Base-by-base conservation (phyloP, 2,329 filamentous ascomycete species). In the Ceratocystiopsis sp. region DNA sequence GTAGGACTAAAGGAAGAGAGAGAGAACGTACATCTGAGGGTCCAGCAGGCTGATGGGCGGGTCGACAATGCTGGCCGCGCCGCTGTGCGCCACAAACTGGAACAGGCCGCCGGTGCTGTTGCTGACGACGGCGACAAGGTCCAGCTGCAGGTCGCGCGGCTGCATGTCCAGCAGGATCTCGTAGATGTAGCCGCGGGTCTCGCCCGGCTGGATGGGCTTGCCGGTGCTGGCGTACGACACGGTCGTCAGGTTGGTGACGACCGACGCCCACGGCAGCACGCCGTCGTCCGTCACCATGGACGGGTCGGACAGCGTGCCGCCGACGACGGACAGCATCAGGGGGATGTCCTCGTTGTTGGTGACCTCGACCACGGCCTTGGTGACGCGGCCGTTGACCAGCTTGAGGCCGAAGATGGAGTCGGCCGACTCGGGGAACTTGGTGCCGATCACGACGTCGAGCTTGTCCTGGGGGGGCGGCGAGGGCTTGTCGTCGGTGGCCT, bases 401-500 rank as follows among this genome's bases (percentile, higher is more conserved):
- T 93, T 94, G 54, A 96, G 78, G 55, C 89, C 91, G 54, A 95
- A 91, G 62, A 93, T 79, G 67, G 93, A 84, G 66, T 32, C 29
- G 29, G 7, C 29, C 29, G 78, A 60, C 57, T 80, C 67, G 63
- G 74, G 64, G 67, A 77, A 73, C 59, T 67, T 68, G 46, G 79
- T 71, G 51, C 71, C 7, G 7, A 12, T 32, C 29, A 32, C 69
- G 53, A 80, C 63, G 43, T 78, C 73, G 59, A 82, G 77, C 49
- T 76, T 74, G 54, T 81, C 60, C 51, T 73, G 64, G 54, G 67
- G 46, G 45, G 12, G 29, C 29, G 29, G 29, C 29, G 29, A 32
- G 7, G 52, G 46, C 7, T 40, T 38, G 29, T 44, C 42, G 32
- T 48, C 42, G 49, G 51, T 35, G 51, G 50, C 40, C 53, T 47